These are phyloP conservation scores for Parasarocladium wereldwijsianum DNA, from an alignment of 2,329 filamentous ascomycete species.

Conservation along the genomic window DNA sequence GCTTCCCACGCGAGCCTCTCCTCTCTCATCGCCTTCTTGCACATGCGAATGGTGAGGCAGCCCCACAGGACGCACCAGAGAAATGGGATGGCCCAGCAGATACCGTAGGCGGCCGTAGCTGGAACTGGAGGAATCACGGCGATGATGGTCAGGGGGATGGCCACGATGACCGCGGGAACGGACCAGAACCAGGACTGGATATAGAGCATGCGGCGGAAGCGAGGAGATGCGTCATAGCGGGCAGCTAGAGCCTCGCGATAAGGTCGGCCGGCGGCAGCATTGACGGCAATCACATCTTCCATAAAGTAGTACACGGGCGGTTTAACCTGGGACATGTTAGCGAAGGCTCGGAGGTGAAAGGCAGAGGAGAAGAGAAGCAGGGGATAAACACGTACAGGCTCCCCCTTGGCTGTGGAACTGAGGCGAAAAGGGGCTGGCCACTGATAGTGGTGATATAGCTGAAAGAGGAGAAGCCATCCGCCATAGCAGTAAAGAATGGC, in stretches of 20 bases:
- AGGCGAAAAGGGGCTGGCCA: conserved; percentile 43
- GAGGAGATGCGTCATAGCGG: conserved; percentile 24
- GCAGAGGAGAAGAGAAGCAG: background rate
- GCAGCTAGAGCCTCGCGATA: conserved; percentile 26
- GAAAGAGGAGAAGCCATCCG: conserved; percentile 23
- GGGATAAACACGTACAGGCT: conserved; percentile 13
- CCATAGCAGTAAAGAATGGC: conserved; percentile 34
- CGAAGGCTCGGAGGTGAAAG: background rate
- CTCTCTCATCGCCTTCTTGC: conserved; percentile 20
- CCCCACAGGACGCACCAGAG: conserved; percentile 21
- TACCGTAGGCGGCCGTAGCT: conserved; percentile 20
- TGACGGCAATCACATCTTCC: conserved; percentile 53
- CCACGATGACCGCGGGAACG: conserved; percentile 21
- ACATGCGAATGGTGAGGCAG: conserved; percentile 19
- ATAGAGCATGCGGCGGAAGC: conserved; percentile 25
- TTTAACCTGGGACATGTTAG: conserved; percentile 27
- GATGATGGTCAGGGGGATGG: conserved; percentile 20
- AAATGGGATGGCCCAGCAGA: conserved; percentile 25
- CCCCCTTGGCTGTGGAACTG: conserved; percentile 46
- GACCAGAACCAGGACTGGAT: conserved; percentile 26
- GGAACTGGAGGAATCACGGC: conserved; percentile 19
- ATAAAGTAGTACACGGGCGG: conserved; percentile 50
- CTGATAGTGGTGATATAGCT: conserved; percentile 18
- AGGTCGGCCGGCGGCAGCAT: conserved; percentile 38
- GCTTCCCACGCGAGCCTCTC: conserved; percentile 23